Base-by-base conservation (phyloP, 2,329 filamentous ascomycete genomes). In the Venturiaceae sp. region DNA sequence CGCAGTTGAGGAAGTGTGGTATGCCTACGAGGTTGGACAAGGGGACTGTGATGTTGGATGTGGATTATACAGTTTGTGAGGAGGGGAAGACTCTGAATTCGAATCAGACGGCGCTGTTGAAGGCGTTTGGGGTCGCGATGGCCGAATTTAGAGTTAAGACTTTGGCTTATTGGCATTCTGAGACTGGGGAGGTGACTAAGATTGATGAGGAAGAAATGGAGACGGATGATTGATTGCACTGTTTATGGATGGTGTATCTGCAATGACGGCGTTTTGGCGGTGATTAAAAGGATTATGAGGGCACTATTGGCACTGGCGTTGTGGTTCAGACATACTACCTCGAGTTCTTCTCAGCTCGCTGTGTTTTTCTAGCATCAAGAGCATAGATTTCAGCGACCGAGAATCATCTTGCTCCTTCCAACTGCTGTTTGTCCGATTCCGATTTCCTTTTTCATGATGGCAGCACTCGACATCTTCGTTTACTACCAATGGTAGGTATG, bases 61-160 rank as follows among this genome's bases (percentile, higher is more conserved):
- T 79, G 54, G 77, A 78, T 26, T 95, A 92, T 70, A 80, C 80
- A 9, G 84, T 99, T 54, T 97, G 92, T 76, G 85, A 84, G 67
- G 86, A 91, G 72, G 94, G 92, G 11, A 84, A 96, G 69, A 80
- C 84, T 47, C 75, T 99, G 64, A 92, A 96, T 74, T 92, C 88
- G 64, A 83, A 92, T 66, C 94, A 99, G 80, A 96, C 94, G 59
- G 87, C 91, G 63, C 76, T 99, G 69, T 74, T 99, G 73, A 97
- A 97, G 83, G 80, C 96, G 67, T 97, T 99, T 75, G 87, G 90
- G 57, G 83, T 96, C 59, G 90, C 88, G 62, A 83, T 94, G 74
- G 89, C 90, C 60, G 91, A 97, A 76, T 99, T 99, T 77, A 86
- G 81, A 71, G 85, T 99, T 60, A 81, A 84, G 67, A 76, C 95